Evolutionary conservation across 1,284 basidiomycete species (phyloP).

Genomic region (Tilletiaria anomala): DNA sequence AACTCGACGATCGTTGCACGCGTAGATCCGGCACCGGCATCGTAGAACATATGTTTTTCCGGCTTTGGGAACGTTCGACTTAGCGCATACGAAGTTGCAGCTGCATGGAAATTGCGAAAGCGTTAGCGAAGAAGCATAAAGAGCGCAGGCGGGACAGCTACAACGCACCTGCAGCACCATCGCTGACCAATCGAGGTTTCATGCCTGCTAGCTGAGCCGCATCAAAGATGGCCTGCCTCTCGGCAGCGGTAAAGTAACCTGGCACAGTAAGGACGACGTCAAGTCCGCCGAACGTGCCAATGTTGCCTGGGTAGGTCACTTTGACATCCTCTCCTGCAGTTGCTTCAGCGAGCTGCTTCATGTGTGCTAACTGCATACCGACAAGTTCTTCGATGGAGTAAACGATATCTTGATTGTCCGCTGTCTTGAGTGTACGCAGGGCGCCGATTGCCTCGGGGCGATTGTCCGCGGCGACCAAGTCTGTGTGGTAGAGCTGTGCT

Average conservation of each 20-base stretch:
- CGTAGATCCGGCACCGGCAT: slow-evolving; percentile 76
- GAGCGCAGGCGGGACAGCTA: no score
- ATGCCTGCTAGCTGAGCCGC: slow-evolving; percentile 81
- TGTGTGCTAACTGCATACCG: slow-evolving; percentile 83
- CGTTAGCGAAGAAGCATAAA: neutral
- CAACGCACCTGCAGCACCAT: slow-evolving; percentile 61
- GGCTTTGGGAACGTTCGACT: slow-evolving; percentile 57
- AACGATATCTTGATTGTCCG: no score
- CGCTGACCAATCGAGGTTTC: slow-evolving; percentile 69
- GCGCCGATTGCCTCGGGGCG: no score
- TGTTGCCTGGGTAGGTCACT: slow-evolving; percentile 15
- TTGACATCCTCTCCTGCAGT: slow-evolving; percentile 45
- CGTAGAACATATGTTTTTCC: slow-evolving; percentile 83
- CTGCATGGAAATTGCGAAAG: slow-evolving; percentile 64
- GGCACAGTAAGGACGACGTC: slow-evolving; percentile 38
- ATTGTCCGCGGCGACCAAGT: no score
- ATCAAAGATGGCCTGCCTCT: slow-evolving; percentile 62
- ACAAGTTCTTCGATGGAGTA: slow-evolving; percentile 72
- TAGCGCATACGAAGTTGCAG: slow-evolving; percentile 61
- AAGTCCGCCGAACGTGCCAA: slow-evolving; percentile 22
- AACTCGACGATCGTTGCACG: slow-evolving; percentile 76
- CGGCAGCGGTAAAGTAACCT: slow-evolving; percentile 48
- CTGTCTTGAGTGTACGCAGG: no score
- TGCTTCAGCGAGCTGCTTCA: slow-evolving; percentile 70
- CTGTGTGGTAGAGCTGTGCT: no score